These are phyloP conservation scores for Tetrahymena thermophila DNA, from an alignment of 73 alveolate species.

Conservation along the genomic window DNA sequence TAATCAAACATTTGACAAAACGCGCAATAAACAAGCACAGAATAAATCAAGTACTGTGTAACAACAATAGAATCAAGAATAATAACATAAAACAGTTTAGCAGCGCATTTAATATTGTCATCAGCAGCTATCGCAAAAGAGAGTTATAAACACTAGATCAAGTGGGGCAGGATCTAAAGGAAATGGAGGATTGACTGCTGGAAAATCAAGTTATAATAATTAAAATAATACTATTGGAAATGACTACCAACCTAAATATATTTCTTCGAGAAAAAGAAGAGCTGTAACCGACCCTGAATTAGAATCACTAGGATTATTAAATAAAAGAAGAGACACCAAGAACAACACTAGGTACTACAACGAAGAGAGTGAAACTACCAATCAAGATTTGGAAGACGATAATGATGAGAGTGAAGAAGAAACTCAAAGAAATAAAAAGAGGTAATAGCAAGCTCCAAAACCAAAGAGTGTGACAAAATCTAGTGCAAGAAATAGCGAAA, in stretches of 20 bases:
- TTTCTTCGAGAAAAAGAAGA: background rate
- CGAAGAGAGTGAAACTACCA: background rate
- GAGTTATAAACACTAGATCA: background rate
- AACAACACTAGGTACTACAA: background rate
- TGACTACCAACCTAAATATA: background rate
- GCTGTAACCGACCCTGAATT: background rate
- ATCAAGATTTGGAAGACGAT: background rate
- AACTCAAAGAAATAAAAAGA: background rate
- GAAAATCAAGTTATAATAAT: background rate
- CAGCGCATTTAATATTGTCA: background rate
- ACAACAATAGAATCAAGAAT: background rate
- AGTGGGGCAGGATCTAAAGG: background rate
- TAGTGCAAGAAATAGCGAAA: background rate
- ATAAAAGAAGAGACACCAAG: background rate
- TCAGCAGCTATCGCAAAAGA: background rate
- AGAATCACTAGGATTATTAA: background rate
- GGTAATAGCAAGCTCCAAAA: background rate
- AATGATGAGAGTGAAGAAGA: background rate
- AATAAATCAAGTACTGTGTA: background rate
- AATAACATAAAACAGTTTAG: background rate
- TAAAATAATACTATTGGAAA: background rate
- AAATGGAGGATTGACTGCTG: background rate
- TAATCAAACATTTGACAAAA: background rate
- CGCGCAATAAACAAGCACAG: background rate
- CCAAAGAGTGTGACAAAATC: background rate